Conservation (phyloP, 129 eudicot species). For the Chrysanthemum lavandulifolium region DNA sequence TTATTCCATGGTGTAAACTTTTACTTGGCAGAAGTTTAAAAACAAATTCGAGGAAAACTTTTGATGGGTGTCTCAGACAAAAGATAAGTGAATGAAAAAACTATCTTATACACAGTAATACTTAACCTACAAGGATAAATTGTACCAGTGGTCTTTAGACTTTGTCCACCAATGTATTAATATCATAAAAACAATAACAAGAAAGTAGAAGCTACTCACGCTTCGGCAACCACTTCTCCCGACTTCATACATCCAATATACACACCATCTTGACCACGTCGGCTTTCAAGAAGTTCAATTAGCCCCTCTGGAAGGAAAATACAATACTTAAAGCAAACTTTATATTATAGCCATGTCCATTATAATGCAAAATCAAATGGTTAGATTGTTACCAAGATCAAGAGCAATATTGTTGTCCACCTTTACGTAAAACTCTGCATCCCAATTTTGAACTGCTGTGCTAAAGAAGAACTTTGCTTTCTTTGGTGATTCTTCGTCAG, state of each 20-base stretch:
- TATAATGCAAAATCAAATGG: conserved; percentile 1
- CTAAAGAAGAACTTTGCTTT: conserved; percentile 41
- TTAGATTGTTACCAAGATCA: conserved; percentile 64
- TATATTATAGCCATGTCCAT: neutral
- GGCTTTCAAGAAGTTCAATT: conserved; percentile 78
- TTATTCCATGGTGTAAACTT: no score
- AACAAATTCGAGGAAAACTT: no score
- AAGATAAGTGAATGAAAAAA: no score
- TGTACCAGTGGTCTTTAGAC: neutral
- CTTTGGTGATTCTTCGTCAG: conserved; percentile 74
- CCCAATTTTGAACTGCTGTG: conserved; percentile 41
- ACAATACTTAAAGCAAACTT: neutral
- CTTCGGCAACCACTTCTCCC: conserved; percentile 82
- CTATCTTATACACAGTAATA: no score
- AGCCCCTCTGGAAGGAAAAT: conserved; percentile 53
- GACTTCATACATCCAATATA: conserved; percentile 98
- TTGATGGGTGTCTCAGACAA: no score
- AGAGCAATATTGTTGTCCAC: conserved; percentile 83
- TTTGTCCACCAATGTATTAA: neutral
- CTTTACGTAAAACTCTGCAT: conserved; percentile 54
- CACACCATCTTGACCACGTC: conserved; percentile 68
- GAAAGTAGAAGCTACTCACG: conserved; percentile 36
- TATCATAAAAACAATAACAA: no score
- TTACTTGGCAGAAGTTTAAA: no score
- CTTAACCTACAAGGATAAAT: no score